Base-by-base conservation (phyloP, 805 yeast genomes). In the Lachancea sp. region DNA sequence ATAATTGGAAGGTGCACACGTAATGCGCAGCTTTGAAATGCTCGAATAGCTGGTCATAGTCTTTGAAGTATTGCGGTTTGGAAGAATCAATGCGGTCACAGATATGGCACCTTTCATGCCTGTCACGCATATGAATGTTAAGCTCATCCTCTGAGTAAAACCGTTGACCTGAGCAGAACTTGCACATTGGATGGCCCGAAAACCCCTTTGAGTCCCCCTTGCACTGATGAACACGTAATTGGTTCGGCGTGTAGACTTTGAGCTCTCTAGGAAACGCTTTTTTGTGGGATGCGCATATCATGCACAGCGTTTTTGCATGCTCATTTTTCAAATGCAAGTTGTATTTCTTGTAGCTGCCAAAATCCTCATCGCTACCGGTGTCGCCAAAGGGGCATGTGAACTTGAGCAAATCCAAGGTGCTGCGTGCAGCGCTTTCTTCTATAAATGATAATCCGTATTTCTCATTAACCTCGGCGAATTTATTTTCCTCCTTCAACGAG, bases 111-210 rank as follows among this genome's bases (percentile, higher is more conserved):
- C 81, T 79, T 60, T 90, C 96, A 63, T 93, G 99, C 40, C 69
- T 69, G 49, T 85, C 84, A 53, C 95, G 72, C 67, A 90, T 75
- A 64, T 93, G 99, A 27, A 80, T 65, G 51, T 78, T 79, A 55
- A 89, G 71, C 60, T 90, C 98, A 60, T 91, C 96, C 33, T 80
- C 86, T 0, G 95, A 86, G 60, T 93, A 93, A 61, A 86, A 90
- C 46, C 95, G 67, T 52, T 70, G 74, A 2, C 79, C 79, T 3
- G 73, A 65, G 63, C 99, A 93, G 61, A 86, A 85, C 51, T 77
- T 77, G 71, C 99, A 93, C 50, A 72, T 68, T 0, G 98, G 97
- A 61, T 90, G 98, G 0, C 98, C 98, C 10, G 65, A 71, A 63
- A 90, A 90, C 0, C 96, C 96, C 7, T 69, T 68, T 34, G 70